phyloP scores from a whole-genome alignment of 306 rosid species.

The Leucaena leucocephala region DNA sequence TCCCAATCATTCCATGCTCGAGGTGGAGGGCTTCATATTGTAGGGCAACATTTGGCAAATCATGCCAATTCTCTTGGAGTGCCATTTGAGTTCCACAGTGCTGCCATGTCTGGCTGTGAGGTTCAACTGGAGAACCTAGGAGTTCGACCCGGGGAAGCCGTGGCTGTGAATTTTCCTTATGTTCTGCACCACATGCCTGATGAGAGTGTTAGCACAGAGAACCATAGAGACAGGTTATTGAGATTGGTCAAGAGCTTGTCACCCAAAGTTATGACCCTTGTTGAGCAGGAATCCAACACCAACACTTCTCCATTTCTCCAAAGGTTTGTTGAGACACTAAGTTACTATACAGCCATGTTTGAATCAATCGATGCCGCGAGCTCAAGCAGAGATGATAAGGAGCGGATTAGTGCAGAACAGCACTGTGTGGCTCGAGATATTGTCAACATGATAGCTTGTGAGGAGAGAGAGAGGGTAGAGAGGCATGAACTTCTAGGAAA shows the following conservation, averaged over 20 bases:
- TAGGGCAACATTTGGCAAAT: slow-evolving; percentile 52
- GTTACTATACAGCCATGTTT: slow-evolving; percentile 80
- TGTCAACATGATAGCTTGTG: slow-evolving; percentile 95
- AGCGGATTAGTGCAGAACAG: slow-evolving; percentile 79
- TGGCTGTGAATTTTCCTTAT: slow-evolving; percentile 80
- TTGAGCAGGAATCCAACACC: slow-evolving; percentile 97
- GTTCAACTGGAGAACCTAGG: slow-evolving; percentile 54
- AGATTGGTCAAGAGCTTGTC: slow-evolving; percentile 78
- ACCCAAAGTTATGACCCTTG: slow-evolving; percentile 77
- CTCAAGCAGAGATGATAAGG: slow-evolving; percentile 55
- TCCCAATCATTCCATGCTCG: slow-evolving; percentile 83
- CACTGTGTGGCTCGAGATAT: slow-evolving; percentile 92
- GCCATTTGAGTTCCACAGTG: slow-evolving; percentile 81
- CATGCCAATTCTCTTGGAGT: slow-evolving; percentile 52
- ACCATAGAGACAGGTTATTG: slow-evolving; percentile 80
- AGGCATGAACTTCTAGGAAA: slow-evolving; percentile 83
- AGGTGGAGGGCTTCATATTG: slow-evolving; percentile 87
- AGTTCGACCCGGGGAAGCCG: slow-evolving; percentile 62
- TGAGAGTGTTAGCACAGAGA: slow-evolving; percentile 91
- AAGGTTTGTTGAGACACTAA: slow-evolving; percentile 74
- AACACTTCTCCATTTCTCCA: slow-evolving; percentile 80
- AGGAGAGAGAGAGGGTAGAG: slow-evolving; percentile 81
- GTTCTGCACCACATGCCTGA: slow-evolving; percentile 94
- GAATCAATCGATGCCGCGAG: slow-evolving; percentile 71
- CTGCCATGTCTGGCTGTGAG: slow-evolving; percentile 73